These are phyloP conservation scores for Leptographium procerum DNA, from an alignment of 2,329 filamentous ascomycete genomes.

Conservation along the genomic window DNA sequence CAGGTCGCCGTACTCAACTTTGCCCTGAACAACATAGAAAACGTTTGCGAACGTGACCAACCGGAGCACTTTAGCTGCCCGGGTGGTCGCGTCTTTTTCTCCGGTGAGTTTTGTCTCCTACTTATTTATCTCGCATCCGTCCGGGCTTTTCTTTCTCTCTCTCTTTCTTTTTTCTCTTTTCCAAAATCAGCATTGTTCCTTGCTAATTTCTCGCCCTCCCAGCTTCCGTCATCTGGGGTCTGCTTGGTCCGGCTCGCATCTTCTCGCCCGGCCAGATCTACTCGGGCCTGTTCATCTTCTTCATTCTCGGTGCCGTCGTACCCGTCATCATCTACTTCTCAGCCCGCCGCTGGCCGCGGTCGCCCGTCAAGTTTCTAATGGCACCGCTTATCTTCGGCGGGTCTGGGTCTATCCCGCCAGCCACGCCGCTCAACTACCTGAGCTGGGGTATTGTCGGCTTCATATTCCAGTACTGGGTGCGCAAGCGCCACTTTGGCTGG, in stretches of 20 bases:
- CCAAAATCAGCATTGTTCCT: no score
- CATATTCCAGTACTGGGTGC: slow-evolving; percentile 58
- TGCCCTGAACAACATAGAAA: slow-evolving; percentile 47
- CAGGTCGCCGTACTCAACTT: slow-evolving; percentile 55
- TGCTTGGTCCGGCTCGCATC: slow-evolving; percentile 51
- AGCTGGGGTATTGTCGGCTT: slow-evolving; percentile 63
- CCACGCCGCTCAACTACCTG: slow-evolving; percentile 63
- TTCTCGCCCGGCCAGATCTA: slow-evolving; percentile 54
- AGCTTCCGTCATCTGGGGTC: slow-evolving; percentile 57
- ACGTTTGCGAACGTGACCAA: slow-evolving; percentile 49
- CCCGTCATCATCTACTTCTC: slow-evolving; percentile 41
- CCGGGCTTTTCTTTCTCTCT: background rate
- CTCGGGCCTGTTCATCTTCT: slow-evolving; percentile 48
- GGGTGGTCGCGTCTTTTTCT: slow-evolving; percentile 52
- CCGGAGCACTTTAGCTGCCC: slow-evolving; percentile 51
- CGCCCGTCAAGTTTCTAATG: slow-evolving; percentile 41
- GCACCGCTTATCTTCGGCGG: slow-evolving; percentile 53
- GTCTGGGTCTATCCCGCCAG: slow-evolving; percentile 46
- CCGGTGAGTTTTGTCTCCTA: slow-evolving; percentile 27
- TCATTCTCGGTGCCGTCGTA: slow-evolving; percentile 40
- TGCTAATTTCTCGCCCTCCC: slow-evolving; percentile 1
- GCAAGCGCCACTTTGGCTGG: slow-evolving; percentile 53
- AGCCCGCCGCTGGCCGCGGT: slow-evolving; percentile 38
- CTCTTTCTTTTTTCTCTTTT: no score
- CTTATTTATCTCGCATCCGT: background rate